Conservation (phyloP, 345 rosid species). For the Citrus hindsii region DNA sequence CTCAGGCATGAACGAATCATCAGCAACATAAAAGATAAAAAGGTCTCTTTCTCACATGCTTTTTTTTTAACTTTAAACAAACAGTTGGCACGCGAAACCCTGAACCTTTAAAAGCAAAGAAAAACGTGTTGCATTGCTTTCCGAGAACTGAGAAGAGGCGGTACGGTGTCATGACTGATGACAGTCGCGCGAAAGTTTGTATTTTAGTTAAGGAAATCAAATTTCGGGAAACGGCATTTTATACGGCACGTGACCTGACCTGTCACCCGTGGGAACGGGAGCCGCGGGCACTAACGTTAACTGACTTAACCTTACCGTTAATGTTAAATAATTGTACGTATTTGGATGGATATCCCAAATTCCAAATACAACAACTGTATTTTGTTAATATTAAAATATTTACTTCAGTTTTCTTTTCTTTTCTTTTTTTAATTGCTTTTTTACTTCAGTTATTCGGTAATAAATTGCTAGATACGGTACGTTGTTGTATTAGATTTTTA, state of each 20-base stretch:
- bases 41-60: neutral
- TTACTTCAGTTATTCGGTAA: too few relatives aligned
- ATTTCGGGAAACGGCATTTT: neutral
- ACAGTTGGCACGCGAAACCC: neutral
- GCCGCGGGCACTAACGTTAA: neutral
- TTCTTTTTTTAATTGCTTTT: too few relatives aligned
- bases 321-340: neutral
- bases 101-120: too few relatives aligned
- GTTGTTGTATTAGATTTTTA: too few relatives aligned
- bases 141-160: too few relatives aligned
- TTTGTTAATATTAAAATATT: neutral
- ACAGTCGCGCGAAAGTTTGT: constrained; percentile 14
- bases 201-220: neutral
- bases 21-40: neutral
- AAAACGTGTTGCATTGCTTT: too few relatives aligned
- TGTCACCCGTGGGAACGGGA: too few relatives aligned
- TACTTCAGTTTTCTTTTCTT: neutral
- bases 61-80: neutral
- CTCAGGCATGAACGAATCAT: neutral
- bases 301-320: neutral
- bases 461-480: too few relatives aligned
- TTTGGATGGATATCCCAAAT: too few relatives aligned
- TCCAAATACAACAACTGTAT: too few relatives aligned
- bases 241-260: neutral
- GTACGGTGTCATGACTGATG: too few relatives aligned